Evolutionary conservation across 495 filamentous ascomycete genomes (phyloP), one percentile per base, ranked within the genome.

Genomic region (Podospora sp.): DNA sequence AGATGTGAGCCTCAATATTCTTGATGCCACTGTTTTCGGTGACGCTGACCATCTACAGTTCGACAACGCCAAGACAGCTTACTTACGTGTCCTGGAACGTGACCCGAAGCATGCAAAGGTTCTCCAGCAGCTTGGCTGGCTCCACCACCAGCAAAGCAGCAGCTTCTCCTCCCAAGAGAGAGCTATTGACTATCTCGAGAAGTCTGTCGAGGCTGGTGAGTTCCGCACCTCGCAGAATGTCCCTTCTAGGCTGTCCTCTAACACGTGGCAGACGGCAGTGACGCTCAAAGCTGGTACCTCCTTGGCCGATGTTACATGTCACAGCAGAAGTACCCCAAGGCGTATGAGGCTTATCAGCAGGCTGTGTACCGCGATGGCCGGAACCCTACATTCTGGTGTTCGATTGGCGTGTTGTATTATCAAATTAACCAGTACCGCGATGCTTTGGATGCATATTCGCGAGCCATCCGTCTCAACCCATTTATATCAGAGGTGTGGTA

Each of bases 401-500:
- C 95, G 24, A 99, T 99, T 76, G 95, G 95, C 75, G 95, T 99
- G 20, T 87, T 99, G 46, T 99, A 99, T 76, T 99, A 98, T 81
- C 95, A 99, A 80, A 99, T 99, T 82, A 99, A 99, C 77, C 95
- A 99, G 83, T 99, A 99, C 78, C 89, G 95, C 60, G 95, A 99
- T 83, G 95, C 95, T 20, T 87, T 99, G 60, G 95, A 99, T 85
- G 95, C 95, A 68, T 99, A 99, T 80, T 97, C 93, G 71, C 92
- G 95, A 67, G 95, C 95, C 52, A 99, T 99, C 73, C 92, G 95
- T 66, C 82, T 99, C 73, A 99, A 98, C 76, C 95, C 95, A 1
- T 97, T 96, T 83, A 99, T 99, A 69, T 98, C 95, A 5, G 95
- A 99, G 77, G 95, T 99, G 50, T 99, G 95, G 95, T 99, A 98